Percentiles rank a stretch among this genome's conserved stretches.
phyloP scores from a whole-genome alignment of 306 rosid genomes.

The Ziziphus jujuba region DNA sequence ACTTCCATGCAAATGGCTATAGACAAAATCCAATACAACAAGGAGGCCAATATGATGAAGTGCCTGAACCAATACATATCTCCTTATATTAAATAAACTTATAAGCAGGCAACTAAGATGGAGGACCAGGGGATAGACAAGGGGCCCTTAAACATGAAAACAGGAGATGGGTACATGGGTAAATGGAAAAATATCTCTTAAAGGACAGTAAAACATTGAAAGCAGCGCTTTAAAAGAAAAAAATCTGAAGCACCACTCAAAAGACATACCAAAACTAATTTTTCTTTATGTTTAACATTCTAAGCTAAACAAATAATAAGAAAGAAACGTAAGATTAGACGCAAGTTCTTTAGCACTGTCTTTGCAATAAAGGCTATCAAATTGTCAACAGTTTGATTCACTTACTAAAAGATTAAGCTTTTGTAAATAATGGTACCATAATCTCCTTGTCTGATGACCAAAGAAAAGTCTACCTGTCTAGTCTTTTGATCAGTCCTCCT shows the following conservation, averaged over 20 bases:
- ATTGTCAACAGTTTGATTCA: too few relatives aligned
- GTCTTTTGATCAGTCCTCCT: too few relatives aligned
- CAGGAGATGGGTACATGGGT: background rate
- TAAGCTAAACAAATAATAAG: too few relatives aligned
- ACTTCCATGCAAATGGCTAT: constrained; percentile 83
- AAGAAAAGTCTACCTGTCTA: too few relatives aligned
- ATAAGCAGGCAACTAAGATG: constrained; percentile 6
- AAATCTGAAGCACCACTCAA: too few relatives aligned
- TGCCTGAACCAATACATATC: constrained; percentile 52
- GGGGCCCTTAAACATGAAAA: background rate
- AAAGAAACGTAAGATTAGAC: too few relatives aligned
- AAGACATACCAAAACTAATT: background rate
- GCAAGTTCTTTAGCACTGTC: too few relatives aligned
- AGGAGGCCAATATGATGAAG: constrained; percentile 77
- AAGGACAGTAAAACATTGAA: constrained; percentile 16
- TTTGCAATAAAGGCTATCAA: too few relatives aligned
- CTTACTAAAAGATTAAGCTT: too few relatives aligned
- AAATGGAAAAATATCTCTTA: constrained; percentile 9
- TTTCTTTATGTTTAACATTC: too few relatives aligned
- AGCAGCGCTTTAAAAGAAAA: constrained; percentile 7
- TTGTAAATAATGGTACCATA: too few relatives aligned
- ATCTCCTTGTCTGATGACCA: too few relatives aligned
- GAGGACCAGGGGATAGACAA: background rate
- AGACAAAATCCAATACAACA: constrained; percentile 85
- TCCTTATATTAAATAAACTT: background rate